Base-by-base conservation (phyloP, 306 rosid species). In the Urtica urens region DNA sequence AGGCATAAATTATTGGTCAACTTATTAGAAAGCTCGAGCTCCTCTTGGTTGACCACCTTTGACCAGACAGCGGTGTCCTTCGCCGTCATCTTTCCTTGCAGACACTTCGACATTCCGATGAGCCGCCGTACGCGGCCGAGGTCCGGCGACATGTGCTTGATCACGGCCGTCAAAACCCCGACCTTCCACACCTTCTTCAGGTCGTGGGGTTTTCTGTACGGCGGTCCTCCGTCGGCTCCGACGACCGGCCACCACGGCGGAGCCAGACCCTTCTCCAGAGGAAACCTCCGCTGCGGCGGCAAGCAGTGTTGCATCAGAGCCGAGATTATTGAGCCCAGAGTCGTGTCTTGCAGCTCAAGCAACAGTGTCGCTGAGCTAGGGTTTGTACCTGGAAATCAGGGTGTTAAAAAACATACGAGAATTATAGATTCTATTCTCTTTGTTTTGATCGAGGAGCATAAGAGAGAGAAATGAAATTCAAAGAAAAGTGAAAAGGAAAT, bases 241-340 rank as follows among this genome's bases (percentile, higher is more conserved):
- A 77, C 55, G 10, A 55, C 0, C 1, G 85, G 85, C 95, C 93
- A 78, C 93, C 85, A 76, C 0, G 83, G 93, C 1, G 93, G 82
- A 7, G 86, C 66, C 23, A 81, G 13, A 0, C 93, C 88, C 51
- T 57, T 81, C 18, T 78, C 79, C n/a, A 71, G 39, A 0, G 87
- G 82, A 34, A 71, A 81, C 21, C 68, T 65, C 56, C 81, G 51
- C 43, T 74, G 88, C 0, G 93, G 83, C 0, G 96, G 88, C 0
- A 51, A 7, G 9, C 88, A 72, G 49, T 74, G 79, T 28, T 76
- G 86, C 72, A 81, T 72, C 2, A 81, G 46, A 15, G 96, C 74
- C 4, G 79, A 81, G 15, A 86, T 70, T 1, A 81, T 72, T 6
- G 88, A 86, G 5, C 78, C 82, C 17, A 82, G 38, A 7, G 93